Base-by-base conservation (phyloP, 2,329 filamentous ascomycete species). In the Colletotrichum viniferum region DNA sequence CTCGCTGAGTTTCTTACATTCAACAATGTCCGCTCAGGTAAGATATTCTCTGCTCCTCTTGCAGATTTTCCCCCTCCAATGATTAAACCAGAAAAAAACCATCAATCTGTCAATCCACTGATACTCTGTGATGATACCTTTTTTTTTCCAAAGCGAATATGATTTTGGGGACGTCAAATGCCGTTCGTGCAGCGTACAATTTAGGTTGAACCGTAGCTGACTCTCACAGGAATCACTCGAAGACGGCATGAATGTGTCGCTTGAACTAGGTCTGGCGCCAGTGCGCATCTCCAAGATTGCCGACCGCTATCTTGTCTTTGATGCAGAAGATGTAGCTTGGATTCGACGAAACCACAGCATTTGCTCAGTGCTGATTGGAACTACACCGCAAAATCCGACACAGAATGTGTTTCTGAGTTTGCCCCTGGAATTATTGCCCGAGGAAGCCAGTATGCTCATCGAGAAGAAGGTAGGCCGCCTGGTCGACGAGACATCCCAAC, bases 391-490 rank as follows among this genome's bases (percentile, higher is more conserved):
- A 85, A 93, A 95, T 73, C 96, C 96, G 7, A 96, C 97, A 79
- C 97, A 99, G 85, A 98, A 98, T 85, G 91, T 98, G 73, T 98
- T 98, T 82, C 90, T 96, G 74, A 95, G 96, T 61, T 86, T 98
- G 65, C 97, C 97, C 4, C 86, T 98, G 30, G 94, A 98, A 87
- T 88, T 99, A 60, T 95, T 97, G 87, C 93, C 95, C 3, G 97
- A 98, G 85, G 97, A 99, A 87, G 96, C 94, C 5, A 90, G 92
- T 77, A 86, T 97, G 69, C 89, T 99, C 32, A 92, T 98, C 74
- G 93, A 95, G 78, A 93, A 93, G 79, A 92, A 91, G 74, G 91
- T 92, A 79, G 96, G 92, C 56, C 95, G 94, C 84, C 89, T 98
- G 79, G 92, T 96, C 79, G 95, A 98, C 83, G 96, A 98, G 84